Evolutionary conservation across 345 rosid genomes (phyloP).

Genomic region (Camelina hispida): DNA sequence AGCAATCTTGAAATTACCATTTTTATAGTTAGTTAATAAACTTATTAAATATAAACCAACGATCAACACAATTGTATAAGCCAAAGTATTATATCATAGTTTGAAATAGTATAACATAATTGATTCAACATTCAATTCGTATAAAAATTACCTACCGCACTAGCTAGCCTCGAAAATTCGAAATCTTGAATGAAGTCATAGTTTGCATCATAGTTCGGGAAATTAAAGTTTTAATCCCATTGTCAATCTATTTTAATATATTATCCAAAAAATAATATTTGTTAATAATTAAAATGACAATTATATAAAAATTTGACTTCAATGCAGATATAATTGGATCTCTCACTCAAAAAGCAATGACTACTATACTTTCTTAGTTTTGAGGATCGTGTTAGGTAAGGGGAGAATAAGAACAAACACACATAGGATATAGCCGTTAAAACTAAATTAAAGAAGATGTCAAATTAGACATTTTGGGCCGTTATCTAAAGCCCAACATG

Average conservation of each 20-base stretch:
- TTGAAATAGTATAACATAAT: not conserved
- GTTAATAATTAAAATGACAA: not conserved
- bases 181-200: constrained; percentile 37
- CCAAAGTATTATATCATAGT: too few species aligned
- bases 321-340: constrained; percentile 25
- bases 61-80: not conserved
- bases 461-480: not conserved
- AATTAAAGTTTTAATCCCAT: constrained; percentile 40
- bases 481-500: constrained; percentile 7
- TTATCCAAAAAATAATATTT: not conserved
- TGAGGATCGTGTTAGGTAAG: constrained; percentile 38
- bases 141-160: constrained; percentile 46
- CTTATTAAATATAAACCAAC: not conserved
- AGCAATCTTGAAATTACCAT: constrained; percentile 11
- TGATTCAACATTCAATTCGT: not conserved
- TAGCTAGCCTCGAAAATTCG: not conserved
- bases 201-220: constrained; percentile 37
- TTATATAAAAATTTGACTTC: constrained; percentile 22
- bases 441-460: not conserved
- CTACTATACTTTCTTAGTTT: not conserved
- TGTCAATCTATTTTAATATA: constrained; percentile 5
- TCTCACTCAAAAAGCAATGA: constrained; percentile 23
- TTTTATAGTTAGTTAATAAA: not conserved
- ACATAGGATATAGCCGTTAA: not conserved
- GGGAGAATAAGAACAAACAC: constrained; percentile 20